These are phyloP conservation scores for Clathrospora elynae DNA, from an alignment of 2,329 filamentous ascomycete species.

Conservation along the genomic window DNA sequence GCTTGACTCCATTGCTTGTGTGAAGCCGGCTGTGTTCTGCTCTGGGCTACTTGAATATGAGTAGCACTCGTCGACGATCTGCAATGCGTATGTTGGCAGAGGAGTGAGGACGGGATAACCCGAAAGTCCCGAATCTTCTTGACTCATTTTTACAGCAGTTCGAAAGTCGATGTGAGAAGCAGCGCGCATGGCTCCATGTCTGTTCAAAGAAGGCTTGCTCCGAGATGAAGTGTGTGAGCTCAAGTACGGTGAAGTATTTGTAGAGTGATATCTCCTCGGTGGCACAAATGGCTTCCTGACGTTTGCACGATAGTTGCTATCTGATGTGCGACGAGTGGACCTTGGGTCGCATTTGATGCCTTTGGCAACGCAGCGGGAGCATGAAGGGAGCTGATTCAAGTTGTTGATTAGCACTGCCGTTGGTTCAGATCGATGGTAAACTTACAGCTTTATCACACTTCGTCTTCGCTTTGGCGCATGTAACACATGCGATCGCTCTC, in stretches of 20 bases:
- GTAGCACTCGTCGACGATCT: slow-evolving; percentile 34
- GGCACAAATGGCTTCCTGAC: slow-evolving; percentile 34
- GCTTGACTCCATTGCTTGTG: slow-evolving; percentile 23
- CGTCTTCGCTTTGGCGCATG: slow-evolving; percentile 48
- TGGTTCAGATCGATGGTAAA: slow-evolving; percentile 2
- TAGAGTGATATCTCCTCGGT: slow-evolving; percentile 33
- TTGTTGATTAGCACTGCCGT: neutral
- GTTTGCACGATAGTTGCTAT: slow-evolving; percentile 38
- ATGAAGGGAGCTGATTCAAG: slow-evolving; percentile 38
- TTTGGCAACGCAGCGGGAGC: slow-evolving; percentile 44
- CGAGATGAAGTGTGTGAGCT: slow-evolving; percentile 28
- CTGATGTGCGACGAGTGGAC: slow-evolving; percentile 46
- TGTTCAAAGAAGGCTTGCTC: slow-evolving; percentile 28
- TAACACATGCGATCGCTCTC: slow-evolving; percentile 48
- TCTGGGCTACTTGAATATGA: slow-evolving; percentile 33
- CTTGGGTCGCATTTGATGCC: slow-evolving; percentile 45
- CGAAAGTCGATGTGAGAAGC: slow-evolving; percentile 39
- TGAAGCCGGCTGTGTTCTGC: slow-evolving; percentile 24
- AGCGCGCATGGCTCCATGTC: slow-evolving; percentile 27
- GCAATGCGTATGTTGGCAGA: slow-evolving; percentile 31
- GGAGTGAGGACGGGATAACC: slow-evolving; percentile 36
- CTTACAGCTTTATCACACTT: slow-evolving; percentile 47
- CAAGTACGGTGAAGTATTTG: slow-evolving; percentile 26
- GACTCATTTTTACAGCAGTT: slow-evolving; percentile 33
- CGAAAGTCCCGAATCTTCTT: slow-evolving; percentile 29